These are phyloP conservation scores for Neurospora sp. DNA, from an alignment of 495 filamentous ascomycete species.

Conservation along the genomic window DNA sequence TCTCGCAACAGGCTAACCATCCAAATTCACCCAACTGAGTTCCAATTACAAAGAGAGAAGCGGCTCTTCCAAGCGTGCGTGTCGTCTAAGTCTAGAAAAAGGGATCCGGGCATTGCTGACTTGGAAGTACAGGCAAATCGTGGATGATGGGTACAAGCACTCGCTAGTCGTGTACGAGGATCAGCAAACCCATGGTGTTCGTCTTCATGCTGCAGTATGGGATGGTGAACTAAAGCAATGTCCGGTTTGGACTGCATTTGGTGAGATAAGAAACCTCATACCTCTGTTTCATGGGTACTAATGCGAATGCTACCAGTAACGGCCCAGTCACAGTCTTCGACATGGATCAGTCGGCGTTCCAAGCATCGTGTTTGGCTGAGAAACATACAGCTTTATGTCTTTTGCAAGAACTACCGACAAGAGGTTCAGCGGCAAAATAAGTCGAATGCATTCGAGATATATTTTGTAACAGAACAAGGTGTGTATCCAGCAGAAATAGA, in stretches of 20 bases:
- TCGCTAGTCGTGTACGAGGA: constrained; percentile 65
- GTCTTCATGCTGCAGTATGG: constrained; percentile 41
- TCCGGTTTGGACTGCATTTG: constrained; percentile 70
- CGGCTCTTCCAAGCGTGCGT: constrained; percentile 60
- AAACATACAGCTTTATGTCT: constrained; percentile 51
- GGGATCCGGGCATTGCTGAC: not conserved
- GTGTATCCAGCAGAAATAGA: not conserved
- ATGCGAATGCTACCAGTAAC: constrained; percentile 38
- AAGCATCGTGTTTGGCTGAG: constrained; percentile 47
- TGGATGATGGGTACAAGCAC: constrained; percentile 60
- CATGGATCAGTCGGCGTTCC: constrained; percentile 46
- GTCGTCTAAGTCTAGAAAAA: constrained; percentile 4
- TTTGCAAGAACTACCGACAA: constrained; percentile 49
- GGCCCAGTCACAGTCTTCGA: constrained; percentile 41
- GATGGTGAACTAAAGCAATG: constrained; percentile 39
- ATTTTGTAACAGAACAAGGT: constrained; percentile 34
- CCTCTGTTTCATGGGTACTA: not conserved
- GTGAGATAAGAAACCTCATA: constrained; percentile 20
- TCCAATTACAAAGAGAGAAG: constrained; percentile 51
- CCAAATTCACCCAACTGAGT: constrained; percentile 45
- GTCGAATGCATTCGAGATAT: constrained; percentile 33
- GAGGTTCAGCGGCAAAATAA: constrained; percentile 35
- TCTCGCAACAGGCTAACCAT: constrained; percentile 49
- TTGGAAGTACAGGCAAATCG: constrained; percentile 48
- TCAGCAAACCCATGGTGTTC: constrained; percentile 47